Percentiles rank a stretch among this genome's conserved stretches.
These are phyloP conservation scores for Fusarium continuum DNA, from an alignment of 2,329 filamentous ascomycete genomes.

Conservation along the genomic window DNA sequence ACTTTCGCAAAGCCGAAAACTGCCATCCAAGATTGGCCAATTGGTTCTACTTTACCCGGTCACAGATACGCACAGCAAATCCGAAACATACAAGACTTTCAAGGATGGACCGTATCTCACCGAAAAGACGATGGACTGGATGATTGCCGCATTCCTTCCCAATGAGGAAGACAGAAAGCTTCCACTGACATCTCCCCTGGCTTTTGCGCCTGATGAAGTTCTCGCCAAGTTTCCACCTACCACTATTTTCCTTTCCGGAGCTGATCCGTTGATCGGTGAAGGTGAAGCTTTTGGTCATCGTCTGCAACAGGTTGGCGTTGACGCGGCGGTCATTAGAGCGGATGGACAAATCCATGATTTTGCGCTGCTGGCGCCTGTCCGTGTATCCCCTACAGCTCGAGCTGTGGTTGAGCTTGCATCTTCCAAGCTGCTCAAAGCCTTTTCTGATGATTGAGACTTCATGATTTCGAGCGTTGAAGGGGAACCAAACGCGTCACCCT, in stretches of 20 bases:
- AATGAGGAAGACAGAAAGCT: slow-evolving; percentile 13
- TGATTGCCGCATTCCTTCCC: slow-evolving; percentile 10
- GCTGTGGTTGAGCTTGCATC: slow-evolving; percentile 22
- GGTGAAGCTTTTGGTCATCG: slow-evolving; percentile 22
- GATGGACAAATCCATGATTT: slow-evolving; percentile 28
- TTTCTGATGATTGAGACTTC: background rate
- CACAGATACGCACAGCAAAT: slow-evolving; percentile 21
- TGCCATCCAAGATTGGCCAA: slow-evolving; percentile 5
- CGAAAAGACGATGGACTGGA: slow-evolving; percentile 33
- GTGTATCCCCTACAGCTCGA: slow-evolving; percentile 3
- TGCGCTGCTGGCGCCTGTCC: slow-evolving; percentile 6
- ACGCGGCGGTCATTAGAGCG: slow-evolving; percentile 7
- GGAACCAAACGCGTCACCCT: no score
- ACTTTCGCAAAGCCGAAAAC: background rate
- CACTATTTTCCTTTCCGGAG: slow-evolving; percentile 8
- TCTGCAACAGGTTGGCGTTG: slow-evolving; percentile 1
- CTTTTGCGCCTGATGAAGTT: background rate
- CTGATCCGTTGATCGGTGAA: slow-evolving; percentile 10
- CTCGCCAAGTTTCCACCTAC: slow-evolving; percentile 19
- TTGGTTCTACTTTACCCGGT: slow-evolving; percentile 21
- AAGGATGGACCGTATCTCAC: slow-evolving; percentile 20
- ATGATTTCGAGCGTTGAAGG: no score
- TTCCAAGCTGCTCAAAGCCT: background rate
- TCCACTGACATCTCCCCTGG: slow-evolving; percentile 14
- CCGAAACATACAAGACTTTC: slow-evolving; percentile 12